phyloP scores from a whole-genome alignment of 2,329 filamentous ascomycete species.

The Verticillium alfalfae region DNA sequence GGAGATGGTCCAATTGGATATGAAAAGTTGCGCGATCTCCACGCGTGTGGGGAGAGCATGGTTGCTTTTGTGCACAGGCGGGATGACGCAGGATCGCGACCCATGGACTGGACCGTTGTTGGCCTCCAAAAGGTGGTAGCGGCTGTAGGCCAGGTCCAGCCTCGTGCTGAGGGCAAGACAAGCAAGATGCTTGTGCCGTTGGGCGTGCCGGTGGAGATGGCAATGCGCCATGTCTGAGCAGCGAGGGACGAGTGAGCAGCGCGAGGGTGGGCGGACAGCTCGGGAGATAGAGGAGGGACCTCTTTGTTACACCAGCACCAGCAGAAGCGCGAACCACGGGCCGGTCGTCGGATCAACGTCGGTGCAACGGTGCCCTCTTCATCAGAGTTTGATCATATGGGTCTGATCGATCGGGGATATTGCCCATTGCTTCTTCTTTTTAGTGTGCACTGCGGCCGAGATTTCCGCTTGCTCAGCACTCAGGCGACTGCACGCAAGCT shows the following conservation, averaged over 20 bases:
- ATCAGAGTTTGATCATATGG: not conserved
- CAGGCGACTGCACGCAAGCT: too few species aligned
- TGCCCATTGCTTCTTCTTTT: not conserved
- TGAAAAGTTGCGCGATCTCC: not conserved
- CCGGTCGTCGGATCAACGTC: not conserved
- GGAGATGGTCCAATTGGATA: not conserved
- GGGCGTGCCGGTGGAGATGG: not conserved
- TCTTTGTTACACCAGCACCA: not conserved
- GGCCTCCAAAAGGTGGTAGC: not conserved
- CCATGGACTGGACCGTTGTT: not conserved
- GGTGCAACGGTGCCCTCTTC: not conserved
- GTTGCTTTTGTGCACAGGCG: not conserved
- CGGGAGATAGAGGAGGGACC: too few species aligned
- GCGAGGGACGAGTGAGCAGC: not conserved
- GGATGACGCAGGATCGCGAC: not conserved
- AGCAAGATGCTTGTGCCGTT: not conserved
- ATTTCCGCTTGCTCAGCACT: not conserved
- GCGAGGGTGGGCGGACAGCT: not conserved
- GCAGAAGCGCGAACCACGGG: not conserved
- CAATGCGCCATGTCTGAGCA: not conserved
- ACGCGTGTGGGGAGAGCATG: not conserved
- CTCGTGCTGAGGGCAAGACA: not conserved
- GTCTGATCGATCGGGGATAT: not conserved
- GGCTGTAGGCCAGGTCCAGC: not conserved
- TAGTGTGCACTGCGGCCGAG: not conserved